A percentile compares a stretch with the other conserved stretches of the same genome.
phyloP scores from a whole-genome alignment of 306 rosid species.

The Senna tora region DNA sequence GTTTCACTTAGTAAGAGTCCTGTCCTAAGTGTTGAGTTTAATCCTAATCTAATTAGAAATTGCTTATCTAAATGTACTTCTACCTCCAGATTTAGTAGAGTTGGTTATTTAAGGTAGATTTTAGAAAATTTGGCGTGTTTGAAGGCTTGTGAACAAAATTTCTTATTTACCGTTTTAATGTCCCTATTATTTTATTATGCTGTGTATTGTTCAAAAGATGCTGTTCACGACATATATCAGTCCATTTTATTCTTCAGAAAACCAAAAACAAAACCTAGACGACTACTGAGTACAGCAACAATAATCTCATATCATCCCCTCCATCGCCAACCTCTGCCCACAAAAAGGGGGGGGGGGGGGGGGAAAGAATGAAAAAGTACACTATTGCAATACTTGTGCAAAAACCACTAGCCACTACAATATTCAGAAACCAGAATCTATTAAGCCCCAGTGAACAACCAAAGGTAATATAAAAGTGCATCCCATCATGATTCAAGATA shows the following conservation, averaged over 20 bases:
- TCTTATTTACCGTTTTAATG: too few relatives aligned
- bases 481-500: background rate
- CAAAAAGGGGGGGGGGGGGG: too few relatives aligned
- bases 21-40: background rate
- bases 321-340: too few relatives aligned
- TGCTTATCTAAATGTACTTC: background rate
- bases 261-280: background rate
- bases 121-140: background rate
- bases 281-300: background rate
- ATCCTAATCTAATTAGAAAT: background rate
- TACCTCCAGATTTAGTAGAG: background rate
- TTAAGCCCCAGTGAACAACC: constrained; percentile 10
- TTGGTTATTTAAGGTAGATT: background rate
- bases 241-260: too few relatives aligned
- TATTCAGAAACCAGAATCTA: constrained; percentile 4
- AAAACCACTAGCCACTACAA: background rate
- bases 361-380: constrained; percentile 4
- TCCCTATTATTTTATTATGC: too few relatives aligned
- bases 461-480: constrained; percentile 10
- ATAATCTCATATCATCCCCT: background rate
- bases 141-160: background rate
- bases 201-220: too few relatives aligned
- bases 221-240: too few relatives aligned
- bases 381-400: background rate
- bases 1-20: too few relatives aligned